Conservation (phyloP, 768 basidiomycete species). For the Nevesoporus exiguus region DNA sequence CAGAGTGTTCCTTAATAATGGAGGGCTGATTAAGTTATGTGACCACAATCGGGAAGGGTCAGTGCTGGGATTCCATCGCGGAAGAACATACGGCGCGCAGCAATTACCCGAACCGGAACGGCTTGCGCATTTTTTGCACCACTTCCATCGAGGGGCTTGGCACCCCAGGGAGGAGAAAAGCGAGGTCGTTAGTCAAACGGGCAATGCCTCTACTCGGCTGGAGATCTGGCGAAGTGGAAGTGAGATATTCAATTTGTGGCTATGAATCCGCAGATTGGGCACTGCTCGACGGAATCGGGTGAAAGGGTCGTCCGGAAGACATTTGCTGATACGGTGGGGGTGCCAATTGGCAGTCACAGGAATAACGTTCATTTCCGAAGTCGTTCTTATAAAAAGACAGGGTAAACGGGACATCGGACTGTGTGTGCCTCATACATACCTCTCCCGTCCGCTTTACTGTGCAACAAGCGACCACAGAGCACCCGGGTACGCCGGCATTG, state of each 20-base stretch:
- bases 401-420: slow-evolving; percentile 8
- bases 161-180: slow-evolving; percentile 20
- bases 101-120: slow-evolving; percentile 18
- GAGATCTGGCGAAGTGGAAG: slow-evolving; percentile 16
- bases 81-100: slow-evolving; percentile 28
- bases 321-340: slow-evolving; percentile 19
- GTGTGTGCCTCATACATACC: slow-evolving; percentile 25
- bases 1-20: slow-evolving; percentile 32
- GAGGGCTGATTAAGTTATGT: slow-evolving; percentile 22
- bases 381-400: slow-evolving; percentile 28
- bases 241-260: slow-evolving; percentile 20
- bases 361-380: slow-evolving; percentile 36
- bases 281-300: slow-evolving; percentile 32
- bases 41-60: slow-evolving; percentile 25
- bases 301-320: slow-evolving; percentile 28
- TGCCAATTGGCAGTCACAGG: slow-evolving; percentile 25
- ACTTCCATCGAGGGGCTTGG: slow-evolving; percentile 21
- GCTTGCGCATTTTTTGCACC: slow-evolving; percentile 13
- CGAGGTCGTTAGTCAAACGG: slow-evolving; percentile 30
- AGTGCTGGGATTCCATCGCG: slow-evolving; percentile 23
- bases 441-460: slow-evolving; percentile 9
- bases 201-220: slow-evolving; percentile 29
- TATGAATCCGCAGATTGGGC: slow-evolving; percentile 26
- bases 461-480: slow-evolving; percentile 1
- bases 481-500: slow-evolving; percentile 17